Conservation (phyloP, 306 rosid species). For the Prunus dulcis region DNA sequence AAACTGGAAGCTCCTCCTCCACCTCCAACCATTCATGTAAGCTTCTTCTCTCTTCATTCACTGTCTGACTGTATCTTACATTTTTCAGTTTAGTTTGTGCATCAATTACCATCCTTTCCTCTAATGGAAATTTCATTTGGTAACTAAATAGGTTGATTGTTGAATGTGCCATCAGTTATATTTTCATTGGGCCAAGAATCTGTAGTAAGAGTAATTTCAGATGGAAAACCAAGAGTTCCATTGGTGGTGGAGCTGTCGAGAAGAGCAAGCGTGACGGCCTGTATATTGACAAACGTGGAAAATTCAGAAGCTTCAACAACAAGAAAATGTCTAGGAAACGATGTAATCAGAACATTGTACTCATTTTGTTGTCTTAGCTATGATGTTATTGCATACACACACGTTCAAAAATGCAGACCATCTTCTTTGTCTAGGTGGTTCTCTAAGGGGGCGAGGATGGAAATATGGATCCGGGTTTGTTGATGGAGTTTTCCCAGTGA, state of each 20-base stretch:
- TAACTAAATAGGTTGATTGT: constrained; percentile 30
- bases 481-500: constrained; percentile 83
- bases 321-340: constrained; percentile 80
- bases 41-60: not conserved
- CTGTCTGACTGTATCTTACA: too few species aligned
- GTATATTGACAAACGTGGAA: constrained; percentile 75
- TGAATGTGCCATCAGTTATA: constrained; percentile 18
- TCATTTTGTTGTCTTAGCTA: constrained; percentile 11
- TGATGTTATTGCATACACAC: constrained; percentile 5
- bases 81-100: not conserved
- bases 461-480: constrained; percentile 95
- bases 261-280: constrained; percentile 67
- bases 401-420: constrained; percentile 19
- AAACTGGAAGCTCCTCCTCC: constrained; percentile 7
- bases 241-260: constrained; percentile 43
- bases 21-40: constrained; percentile 24
- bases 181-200: constrained; percentile 23
- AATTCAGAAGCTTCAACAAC: constrained; percentile 69
- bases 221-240: constrained; percentile 46
- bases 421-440: constrained; percentile 64
- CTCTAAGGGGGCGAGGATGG: constrained; percentile 91
- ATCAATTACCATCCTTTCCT: not conserved
- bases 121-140: constrained; percentile 5
- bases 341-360: constrained; percentile 39
- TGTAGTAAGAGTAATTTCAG: constrained; percentile 21